A percentile compares a stretch with the other conserved stretches of the same genome.
Conservation (phyloP, 345 rosid species). For the Syzygium oleosum region DNA sequence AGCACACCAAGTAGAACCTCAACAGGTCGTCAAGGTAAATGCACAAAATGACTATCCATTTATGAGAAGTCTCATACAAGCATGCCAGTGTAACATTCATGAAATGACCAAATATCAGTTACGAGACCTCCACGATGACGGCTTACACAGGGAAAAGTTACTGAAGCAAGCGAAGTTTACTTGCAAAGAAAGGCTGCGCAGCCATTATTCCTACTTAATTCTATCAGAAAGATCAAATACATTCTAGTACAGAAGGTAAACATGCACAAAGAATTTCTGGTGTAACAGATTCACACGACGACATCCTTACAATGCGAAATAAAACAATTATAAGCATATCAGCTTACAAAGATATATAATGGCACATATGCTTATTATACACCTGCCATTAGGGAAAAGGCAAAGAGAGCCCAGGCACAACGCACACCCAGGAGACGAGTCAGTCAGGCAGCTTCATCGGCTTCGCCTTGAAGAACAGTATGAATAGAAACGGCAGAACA, state of each 20-base stretch:
- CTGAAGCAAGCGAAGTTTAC: background rate
- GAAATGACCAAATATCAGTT: background rate
- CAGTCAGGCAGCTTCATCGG: slow-evolving; percentile 7
- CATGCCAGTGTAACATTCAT: background rate
- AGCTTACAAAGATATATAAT: background rate
- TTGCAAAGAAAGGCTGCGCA: background rate
- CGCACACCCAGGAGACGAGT: background rate
- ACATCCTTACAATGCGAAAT: background rate
- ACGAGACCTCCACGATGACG: background rate
- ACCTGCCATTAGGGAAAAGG: background rate
- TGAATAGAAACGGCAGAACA: slow-evolving; percentile 50
- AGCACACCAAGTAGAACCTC: background rate
- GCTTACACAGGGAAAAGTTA: background rate
- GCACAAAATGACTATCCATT: background rate
- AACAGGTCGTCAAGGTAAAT: background rate
- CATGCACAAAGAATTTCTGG: background rate
- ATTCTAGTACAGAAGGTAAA: background rate
- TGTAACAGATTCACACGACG: background rate
- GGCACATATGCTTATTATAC: background rate
- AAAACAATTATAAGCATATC: background rate
- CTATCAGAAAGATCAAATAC: background rate
- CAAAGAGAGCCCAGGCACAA: background rate
- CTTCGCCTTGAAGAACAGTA: slow-evolving; percentile 24
- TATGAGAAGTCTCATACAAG: background rate
- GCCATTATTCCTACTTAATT: background rate